A percentile compares a stretch with the other conserved stretches of the same genome.
Evolutionary conservation across 83 land plant species (phyloP).

Genomic region (Thuja plicata): DNA sequence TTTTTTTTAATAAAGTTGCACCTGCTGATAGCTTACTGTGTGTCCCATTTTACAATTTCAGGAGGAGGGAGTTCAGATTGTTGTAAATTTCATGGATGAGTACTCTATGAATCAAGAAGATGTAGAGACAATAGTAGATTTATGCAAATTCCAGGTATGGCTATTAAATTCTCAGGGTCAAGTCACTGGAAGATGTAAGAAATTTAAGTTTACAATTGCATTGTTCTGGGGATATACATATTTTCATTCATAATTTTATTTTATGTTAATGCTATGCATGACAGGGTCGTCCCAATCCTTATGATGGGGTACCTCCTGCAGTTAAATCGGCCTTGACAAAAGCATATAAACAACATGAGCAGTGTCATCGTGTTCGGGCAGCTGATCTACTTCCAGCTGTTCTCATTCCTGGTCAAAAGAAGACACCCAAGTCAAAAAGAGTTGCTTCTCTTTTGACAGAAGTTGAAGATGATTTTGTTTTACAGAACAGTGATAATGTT

Average conservation of each 20-base stretch:
- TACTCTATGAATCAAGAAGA: constrained; percentile 95
- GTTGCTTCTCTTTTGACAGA: constrained; percentile 47
- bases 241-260: background rate
- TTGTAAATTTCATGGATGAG: constrained; percentile 82
- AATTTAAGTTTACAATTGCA: background rate
- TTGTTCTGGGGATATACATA: background rate
- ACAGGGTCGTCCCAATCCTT: constrained; percentile 77
- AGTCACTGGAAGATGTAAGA: background rate
- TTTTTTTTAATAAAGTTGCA: background rate
- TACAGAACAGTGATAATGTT: constrained; percentile 52
- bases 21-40: background rate
- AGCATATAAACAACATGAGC: constrained; percentile 82
- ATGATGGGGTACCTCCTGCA: constrained; percentile 84
- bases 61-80: constrained; percentile 89
- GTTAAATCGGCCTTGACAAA: constrained; percentile 92
- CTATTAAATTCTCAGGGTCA: background rate
- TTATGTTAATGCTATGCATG: constrained; percentile 19
- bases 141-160: constrained; percentile 83
- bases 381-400: constrained; percentile 72
- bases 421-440: constrained; percentile 72
- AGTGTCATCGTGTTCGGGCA: constrained; percentile 59
- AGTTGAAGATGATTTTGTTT: constrained; percentile 49
- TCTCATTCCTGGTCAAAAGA: constrained; percentile 77
- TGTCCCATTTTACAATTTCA: constrained; percentile 23
- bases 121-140: constrained; percentile 76